Percentiles rank a stretch among this genome's conserved stretches.
These are phyloP conservation scores for Scheffersomyces spartinae DNA, from an alignment of 805 yeast genomes.

Conservation along the genomic window DNA sequence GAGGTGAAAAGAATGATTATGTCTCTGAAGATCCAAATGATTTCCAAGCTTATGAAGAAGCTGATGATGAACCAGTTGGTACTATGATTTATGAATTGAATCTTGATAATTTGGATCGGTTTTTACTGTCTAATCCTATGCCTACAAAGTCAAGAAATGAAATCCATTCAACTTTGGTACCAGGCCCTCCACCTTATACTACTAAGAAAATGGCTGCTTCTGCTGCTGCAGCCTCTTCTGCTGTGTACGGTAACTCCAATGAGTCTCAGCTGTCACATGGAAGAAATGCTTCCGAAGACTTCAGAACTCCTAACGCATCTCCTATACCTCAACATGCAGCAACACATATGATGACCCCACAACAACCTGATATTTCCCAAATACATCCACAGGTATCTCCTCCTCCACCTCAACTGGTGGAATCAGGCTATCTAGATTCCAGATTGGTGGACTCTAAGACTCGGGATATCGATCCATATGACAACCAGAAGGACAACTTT, in stretches of 20 bases:
- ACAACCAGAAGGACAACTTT: no score
- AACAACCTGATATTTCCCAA: no score
- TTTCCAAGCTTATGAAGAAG: constrained; percentile 40
- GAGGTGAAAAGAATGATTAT: constrained; percentile 77
- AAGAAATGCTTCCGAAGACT: no score
- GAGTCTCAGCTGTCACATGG: constrained; percentile 2
- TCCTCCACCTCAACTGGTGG: no score
- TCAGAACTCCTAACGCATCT: constrained; percentile 17
- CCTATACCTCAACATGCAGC: no score
- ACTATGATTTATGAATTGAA: constrained; percentile 58
- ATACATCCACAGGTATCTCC: no score
- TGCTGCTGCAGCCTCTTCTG: constrained; percentile 4
- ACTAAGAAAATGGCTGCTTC: constrained; percentile 2
- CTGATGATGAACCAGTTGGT: constrained; percentile 37
- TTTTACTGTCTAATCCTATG: constrained; percentile 15
- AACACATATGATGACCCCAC: no score
- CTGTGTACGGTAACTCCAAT: constrained; percentile 1
- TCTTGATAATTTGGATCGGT: constrained; percentile 26
- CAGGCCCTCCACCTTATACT: constrained; percentile 4
- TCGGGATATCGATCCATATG: no score
- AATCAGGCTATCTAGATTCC: no score
- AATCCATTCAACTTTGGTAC: constrained; percentile 4
- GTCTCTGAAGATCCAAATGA: constrained; percentile 36
- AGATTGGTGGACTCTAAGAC: no score
- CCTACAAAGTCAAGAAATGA: constrained; percentile 13